A percentile compares a stretch with the other conserved stretches of the same genome.
Evolutionary conservation across 768 basidiomycete species (phyloP).

Genomic region (Termitomyces sp.): DNA sequence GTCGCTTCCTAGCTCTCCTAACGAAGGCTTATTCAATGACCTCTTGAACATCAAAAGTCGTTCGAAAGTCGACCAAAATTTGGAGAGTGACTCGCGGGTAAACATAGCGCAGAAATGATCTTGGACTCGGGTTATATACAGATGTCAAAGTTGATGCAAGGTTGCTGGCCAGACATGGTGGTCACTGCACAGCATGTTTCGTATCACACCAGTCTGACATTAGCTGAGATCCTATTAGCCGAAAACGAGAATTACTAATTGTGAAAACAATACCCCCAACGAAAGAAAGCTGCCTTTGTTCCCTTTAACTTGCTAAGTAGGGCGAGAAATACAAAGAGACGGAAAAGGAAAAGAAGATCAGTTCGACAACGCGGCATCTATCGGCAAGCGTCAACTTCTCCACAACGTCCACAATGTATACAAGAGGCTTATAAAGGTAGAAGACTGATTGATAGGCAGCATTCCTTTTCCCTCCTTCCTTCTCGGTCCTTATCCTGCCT

Average conservation of each 20-base stretch:
- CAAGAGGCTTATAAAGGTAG: slow-evolving; percentile 10
- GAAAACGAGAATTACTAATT: not conserved
- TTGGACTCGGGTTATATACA: no score
- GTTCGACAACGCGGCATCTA: not conserved
- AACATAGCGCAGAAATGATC: no score
- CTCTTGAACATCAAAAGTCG: no score
- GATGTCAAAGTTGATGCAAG: not conserved
- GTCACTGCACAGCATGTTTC: not conserved
- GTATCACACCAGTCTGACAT: not conserved
- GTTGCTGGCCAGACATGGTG: not conserved
- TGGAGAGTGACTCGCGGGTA: no score
- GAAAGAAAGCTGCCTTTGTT: not conserved
- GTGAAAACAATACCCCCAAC: not conserved
- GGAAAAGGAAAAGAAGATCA: not conserved
- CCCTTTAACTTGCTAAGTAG: not conserved
- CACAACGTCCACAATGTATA: not conserved
- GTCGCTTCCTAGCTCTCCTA: no score
- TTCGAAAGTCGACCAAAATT: no score
- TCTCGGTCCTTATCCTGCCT: slow-evolving; percentile 15
- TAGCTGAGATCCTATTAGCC: not conserved
- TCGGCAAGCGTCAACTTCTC: not conserved
- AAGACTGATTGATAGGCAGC: slow-evolving; percentile 1
- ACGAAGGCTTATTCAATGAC: no score
- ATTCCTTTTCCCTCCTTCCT: slow-evolving; percentile 6
- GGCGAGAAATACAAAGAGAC: not conserved